A percentile compares a stretch with the other conserved stretches of the same genome.
Conservation (phyloP, 2,329 filamentous ascomycete genomes). For the Paracamarosporium sp. region DNA sequence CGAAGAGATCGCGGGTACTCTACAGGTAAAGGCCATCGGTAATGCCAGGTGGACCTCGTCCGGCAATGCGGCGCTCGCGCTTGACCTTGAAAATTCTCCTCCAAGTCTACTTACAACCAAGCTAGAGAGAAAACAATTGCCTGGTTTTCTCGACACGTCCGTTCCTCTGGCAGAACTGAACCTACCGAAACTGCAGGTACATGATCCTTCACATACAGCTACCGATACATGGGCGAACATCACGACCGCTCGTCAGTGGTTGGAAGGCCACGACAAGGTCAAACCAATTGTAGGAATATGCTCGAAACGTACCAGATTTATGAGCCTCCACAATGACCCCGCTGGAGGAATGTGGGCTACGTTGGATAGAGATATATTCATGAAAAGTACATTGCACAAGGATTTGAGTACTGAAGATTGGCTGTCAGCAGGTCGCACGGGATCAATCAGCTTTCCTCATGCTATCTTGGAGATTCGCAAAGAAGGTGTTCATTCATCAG, state of each 20-base stretch:
- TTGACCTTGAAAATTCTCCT: slow-evolving; percentile 20
- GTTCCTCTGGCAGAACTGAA: not conserved
- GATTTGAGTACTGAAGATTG: slow-evolving; percentile 41
- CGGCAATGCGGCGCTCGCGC: slow-evolving; percentile 39
- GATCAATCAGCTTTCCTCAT: slow-evolving; percentile 53
- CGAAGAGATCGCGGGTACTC: slow-evolving; percentile 40
- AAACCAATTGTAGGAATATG: slow-evolving; percentile 55
- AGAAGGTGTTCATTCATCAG: slow-evolving; percentile 50
- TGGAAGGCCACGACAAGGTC: slow-evolving; percentile 52
- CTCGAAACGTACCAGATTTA: slow-evolving; percentile 56
- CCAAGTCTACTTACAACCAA: slow-evolving; percentile 36
- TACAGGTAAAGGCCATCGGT: slow-evolving; percentile 39
- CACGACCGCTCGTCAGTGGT: slow-evolving; percentile 48
- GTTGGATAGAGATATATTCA: slow-evolving; percentile 55
- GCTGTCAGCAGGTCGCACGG: slow-evolving; percentile 29
- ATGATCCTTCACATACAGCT: not conserved
- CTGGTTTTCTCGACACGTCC: slow-evolving; percentile 47
- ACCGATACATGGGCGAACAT: slow-evolving; percentile 16
- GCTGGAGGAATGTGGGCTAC: slow-evolving; percentile 55
- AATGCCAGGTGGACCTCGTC: slow-evolving; percentile 44
- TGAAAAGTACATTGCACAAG: slow-evolving; percentile 41
- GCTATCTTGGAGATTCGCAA: slow-evolving; percentile 59
- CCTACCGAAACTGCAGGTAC: not conserved
- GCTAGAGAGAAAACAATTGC: slow-evolving; percentile 51
- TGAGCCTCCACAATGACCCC: slow-evolving; percentile 53